These are phyloP conservation scores for Phytopythium ostracodes DNA, from an alignment of 352 stramenopile species.

Conservation along the genomic window DNA sequence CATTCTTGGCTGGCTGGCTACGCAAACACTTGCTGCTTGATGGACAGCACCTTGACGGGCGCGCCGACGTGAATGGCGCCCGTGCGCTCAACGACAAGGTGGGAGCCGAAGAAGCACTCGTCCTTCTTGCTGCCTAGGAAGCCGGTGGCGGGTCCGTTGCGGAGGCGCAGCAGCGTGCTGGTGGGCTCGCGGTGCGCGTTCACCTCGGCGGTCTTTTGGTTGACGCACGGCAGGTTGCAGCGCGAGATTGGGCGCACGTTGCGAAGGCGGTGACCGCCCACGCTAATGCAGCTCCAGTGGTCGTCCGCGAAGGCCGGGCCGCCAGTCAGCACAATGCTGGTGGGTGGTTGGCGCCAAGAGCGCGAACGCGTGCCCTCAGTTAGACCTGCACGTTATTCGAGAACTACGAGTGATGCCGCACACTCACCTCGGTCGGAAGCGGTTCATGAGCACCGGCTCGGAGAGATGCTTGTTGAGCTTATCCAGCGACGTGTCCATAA, in stretches of 20 bases:
- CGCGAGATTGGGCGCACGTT: conserved; percentile 55
- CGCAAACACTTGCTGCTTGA: conserved; percentile 15
- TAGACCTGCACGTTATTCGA: not conserved
- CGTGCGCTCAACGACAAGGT: conserved; percentile 32
- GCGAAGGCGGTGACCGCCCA: conserved; percentile 30
- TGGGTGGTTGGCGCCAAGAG: too few relatives aligned
- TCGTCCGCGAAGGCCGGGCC: conserved; percentile 51
- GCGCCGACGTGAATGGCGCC: conserved; percentile 26
- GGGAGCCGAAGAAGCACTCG: conserved; percentile 55
- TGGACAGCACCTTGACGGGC: conserved; percentile 38
- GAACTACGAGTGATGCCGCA: too few relatives aligned
- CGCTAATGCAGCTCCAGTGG: conserved; percentile 35
- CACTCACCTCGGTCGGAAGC: conserved; percentile 56
- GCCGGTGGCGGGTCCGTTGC: conserved; percentile 35
- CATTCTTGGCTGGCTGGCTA: too few relatives aligned
- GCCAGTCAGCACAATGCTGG: conserved; percentile 49
- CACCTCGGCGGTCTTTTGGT: conserved; percentile 32
- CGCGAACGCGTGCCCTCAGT: not conserved
- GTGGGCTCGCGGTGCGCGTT: conserved; percentile 25
- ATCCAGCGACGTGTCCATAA: conserved; percentile 33
- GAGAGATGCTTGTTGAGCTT: conserved; percentile 35
- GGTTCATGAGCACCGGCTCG: conserved; percentile 39
- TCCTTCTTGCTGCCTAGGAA: conserved; percentile 30
- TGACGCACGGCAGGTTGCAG: conserved; percentile 56
- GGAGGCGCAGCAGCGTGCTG: conserved; percentile 25